A percentile compares a stretch with the other conserved stretches of the same genome.
phyloP scores from a whole-genome alignment of 306 rosid species.

The Castanopsis chinensis region DNA sequence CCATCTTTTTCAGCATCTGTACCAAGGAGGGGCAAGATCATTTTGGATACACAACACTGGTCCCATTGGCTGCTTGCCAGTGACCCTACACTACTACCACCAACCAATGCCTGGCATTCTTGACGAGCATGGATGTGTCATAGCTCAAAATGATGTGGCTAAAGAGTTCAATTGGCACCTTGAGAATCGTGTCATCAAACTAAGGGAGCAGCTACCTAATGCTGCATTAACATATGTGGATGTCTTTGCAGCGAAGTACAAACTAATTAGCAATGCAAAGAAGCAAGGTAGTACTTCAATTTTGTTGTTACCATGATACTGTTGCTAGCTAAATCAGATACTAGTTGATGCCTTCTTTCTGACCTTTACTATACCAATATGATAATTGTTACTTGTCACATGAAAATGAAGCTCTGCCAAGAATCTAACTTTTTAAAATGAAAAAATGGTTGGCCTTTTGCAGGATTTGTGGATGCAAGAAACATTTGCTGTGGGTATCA shows the following conservation, averaged over 20 bases:
- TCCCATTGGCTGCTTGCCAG: constrained; percentile 71
- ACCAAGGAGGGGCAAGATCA: constrained; percentile 56
- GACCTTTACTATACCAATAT: background rate
- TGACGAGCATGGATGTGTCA: constrained; percentile 63
- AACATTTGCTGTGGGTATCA: constrained; percentile 92
- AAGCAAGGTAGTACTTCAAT: constrained; percentile 38
- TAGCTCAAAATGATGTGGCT: constrained; percentile 57
- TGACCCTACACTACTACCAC: constrained; percentile 30
- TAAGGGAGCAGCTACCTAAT: constrained; percentile 43
- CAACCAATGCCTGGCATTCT: constrained; percentile 31
- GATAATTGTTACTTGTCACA: background rate
- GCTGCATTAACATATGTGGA: constrained; percentile 65
- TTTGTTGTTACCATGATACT: background rate
- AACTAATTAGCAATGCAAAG: constrained; percentile 51
- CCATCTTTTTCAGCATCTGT: constrained; percentile 35
- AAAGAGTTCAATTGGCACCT: constrained; percentile 56
- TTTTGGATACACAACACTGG: constrained; percentile 96
- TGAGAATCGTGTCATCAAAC: constrained; percentile 33
- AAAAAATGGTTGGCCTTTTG: background rate
- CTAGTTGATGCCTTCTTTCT: background rate
- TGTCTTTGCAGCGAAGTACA: constrained; percentile 62
- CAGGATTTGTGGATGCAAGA: constrained; percentile 72
- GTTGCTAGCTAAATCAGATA: background rate
- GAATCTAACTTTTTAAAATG: background rate
- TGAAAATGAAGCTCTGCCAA: background rate